A percentile compares a stretch with the other conserved stretches of the same genome.
Evolutionary conservation across 495 filamentous ascomycete genomes (phyloP).

Genomic region (Pyronema domesticum): DNA sequence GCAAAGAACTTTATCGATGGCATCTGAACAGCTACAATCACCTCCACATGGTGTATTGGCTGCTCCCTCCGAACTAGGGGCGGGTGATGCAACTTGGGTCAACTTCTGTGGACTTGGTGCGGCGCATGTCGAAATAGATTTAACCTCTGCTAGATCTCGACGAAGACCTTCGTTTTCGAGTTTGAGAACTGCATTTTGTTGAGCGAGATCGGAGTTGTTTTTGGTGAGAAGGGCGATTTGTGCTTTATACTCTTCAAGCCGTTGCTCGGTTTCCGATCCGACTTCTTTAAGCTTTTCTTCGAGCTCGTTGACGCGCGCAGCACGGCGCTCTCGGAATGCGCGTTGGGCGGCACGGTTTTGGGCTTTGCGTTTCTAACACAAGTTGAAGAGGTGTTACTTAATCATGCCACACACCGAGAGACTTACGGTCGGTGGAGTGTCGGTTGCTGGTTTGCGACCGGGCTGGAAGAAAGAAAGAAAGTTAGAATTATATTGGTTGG

Average conservation of each 20-base stretch:
- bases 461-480: conserved; percentile 32
- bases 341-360: conserved; percentile 89
- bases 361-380: conserved; percentile 52
- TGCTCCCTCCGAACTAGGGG: conserved; percentile 9
- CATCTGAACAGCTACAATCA: conserved; percentile 11
- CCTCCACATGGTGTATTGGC: conserved; percentile 11
- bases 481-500: conserved; percentile 4
- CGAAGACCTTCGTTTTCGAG: conserved; percentile 16
- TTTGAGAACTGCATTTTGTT: conserved; percentile 14
- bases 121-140: conserved; percentile 17
- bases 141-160: conserved; percentile 23
- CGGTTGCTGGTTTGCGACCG: conserved; percentile 80
- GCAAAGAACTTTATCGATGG: conserved; percentile 16
- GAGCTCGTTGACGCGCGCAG: conserved; percentile 66
- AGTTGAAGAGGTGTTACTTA: not conserved
- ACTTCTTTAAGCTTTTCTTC: conserved; percentile 64
- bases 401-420: not conserved
- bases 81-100: conserved; percentile 22
- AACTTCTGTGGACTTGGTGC: not conserved
- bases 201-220: conserved; percentile 14
- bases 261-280: conserved; percentile 34
- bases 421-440: conserved; percentile 57
- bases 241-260: conserved; percentile 29
- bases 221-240: conserved; percentile 31
- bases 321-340: conserved; percentile 73